These are phyloP conservation scores for Ophiostoma sp. DNA, from an alignment of 2,329 filamentous ascomycete species.

Conservation along the genomic window DNA sequence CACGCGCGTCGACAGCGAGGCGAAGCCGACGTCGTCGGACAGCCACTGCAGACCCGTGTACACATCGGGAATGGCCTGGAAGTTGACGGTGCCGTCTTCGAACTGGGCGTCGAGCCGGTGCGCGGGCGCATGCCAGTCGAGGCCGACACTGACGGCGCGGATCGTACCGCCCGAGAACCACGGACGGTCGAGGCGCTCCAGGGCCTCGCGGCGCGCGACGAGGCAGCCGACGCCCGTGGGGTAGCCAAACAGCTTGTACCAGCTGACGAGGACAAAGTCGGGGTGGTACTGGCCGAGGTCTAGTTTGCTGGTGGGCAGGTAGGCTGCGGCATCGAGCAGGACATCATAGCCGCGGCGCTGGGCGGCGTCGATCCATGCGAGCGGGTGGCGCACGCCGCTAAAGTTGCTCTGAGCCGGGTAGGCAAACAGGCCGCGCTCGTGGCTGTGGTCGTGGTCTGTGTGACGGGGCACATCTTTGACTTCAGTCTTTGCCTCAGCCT, in stretches of 20 bases:
- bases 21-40: constrained; percentile 31
- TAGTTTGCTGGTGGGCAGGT: constrained; percentile 36
- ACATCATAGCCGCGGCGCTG: constrained; percentile 39
- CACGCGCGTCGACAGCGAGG: constrained; percentile 33
- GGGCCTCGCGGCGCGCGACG: constrained; percentile 34
- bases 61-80: constrained; percentile 39
- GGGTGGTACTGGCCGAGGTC: constrained; percentile 36
- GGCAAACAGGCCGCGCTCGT: constrained; percentile 37
- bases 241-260: constrained; percentile 42
- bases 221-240: constrained; percentile 41
- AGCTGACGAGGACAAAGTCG: constrained; percentile 39
- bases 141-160: constrained; percentile 32
- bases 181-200: constrained; percentile 34
- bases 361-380: constrained; percentile 36
- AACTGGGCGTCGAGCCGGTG: constrained; percentile 33
- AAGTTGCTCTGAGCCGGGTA: constrained; percentile 46
- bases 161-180: constrained; percentile 42
- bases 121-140: constrained; percentile 34
- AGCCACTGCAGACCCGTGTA: constrained; percentile 37
- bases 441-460: constrained; percentile 20
- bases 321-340: constrained; percentile 39
- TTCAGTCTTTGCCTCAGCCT: background rate
- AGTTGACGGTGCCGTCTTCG: constrained; percentile 41
- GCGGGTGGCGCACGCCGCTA: constrained; percentile 40
- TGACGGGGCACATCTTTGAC: background rate